A percentile compares a stretch with the other conserved stretches of the same genome.
Conservation (phyloP, 345 rosid genomes). For the Hypericum androsaemum region DNA sequence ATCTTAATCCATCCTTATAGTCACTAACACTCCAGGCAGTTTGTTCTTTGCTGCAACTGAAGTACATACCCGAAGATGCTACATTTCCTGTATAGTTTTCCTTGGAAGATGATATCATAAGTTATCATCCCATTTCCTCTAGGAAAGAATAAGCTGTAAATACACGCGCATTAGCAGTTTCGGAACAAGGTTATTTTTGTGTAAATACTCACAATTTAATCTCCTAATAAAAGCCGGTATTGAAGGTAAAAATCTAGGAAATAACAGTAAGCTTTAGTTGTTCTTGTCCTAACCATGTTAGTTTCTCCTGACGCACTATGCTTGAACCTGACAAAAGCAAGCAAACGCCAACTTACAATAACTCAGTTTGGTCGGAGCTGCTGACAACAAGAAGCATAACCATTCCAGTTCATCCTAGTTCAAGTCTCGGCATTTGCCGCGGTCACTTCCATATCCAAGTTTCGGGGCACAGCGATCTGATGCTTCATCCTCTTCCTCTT, state of each 20-base stretch:
- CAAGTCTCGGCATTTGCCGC: too few species aligned
- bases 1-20: slow-evolving; percentile 30
- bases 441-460: slow-evolving; percentile 28
- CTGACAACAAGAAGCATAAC: too few species aligned
- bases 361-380: too few species aligned
- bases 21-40: slow-evolving; percentile 2
- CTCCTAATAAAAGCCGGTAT: too few species aligned
- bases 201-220: slow-evolving; percentile 2
- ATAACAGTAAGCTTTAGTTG: too few species aligned
- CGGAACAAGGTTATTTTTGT: slow-evolving; percentile 22
- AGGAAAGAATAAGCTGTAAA: slow-evolving; percentile 16
- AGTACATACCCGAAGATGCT: neutral
- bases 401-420: too few species aligned
- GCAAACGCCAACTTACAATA: too few species aligned
- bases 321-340: too few species aligned
- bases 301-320: too few species aligned
- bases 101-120: slow-evolving; percentile 19
- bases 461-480: slow-evolving; percentile 9
- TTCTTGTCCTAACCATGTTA: too few species aligned
- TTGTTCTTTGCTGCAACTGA: slow-evolving; percentile 9
- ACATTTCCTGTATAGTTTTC: slow-evolving; percentile 27
- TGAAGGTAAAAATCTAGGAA: too few species aligned
- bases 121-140: slow-evolving; percentile 1
- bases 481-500: slow-evolving; percentile 20
- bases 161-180: slow-evolving; percentile 13